Evolutionary conservation across 2,329 filamentous ascomycete species (phyloP), one percentile per base, ranked within the genome.

Genomic region (Dactylella cylindrospora): DNA sequence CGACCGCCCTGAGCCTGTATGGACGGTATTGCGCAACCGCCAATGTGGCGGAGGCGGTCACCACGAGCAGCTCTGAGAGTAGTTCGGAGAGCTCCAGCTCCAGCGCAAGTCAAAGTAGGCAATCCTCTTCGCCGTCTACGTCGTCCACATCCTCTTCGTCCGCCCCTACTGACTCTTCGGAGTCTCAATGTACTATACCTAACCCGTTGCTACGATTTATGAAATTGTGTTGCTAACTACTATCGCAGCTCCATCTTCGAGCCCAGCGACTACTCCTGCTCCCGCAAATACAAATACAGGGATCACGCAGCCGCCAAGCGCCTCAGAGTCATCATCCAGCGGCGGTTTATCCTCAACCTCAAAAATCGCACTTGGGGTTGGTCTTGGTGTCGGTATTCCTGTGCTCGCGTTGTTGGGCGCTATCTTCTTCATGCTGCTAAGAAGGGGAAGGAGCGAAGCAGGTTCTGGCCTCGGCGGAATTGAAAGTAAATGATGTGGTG

Each of bases 11-110:
- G 41, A 54, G 54, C 12, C 33, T 69, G 3, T 70, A 70, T 38
- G 64, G 65, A 26, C 55, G 61, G 4, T 70, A 69, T 57, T 69
- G 68, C 39, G 41, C 53, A 9, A 69, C 68, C 3, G 69, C 67
- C 5, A 68, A 67, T 45, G 55, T 62, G 3, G 36, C 50, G 29
- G 43, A 17, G 15, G 17, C 35, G 13, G 28, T 10, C 13, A 17
- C 25, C 10, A 33, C 45, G 7, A 38, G 31, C 15, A 33, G 28
- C 13, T 20, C 45, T 15, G 4, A 3, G n/a, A 25, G 36, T 20
- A 28, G 8, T 7, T 17, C 28, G 20, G 25, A n/a, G 3, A 9
- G 13, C 3, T 22, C 28, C n/a, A 17, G 25, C 3, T n/a, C n/a
- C n/a, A n/a, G n/a, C 7, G 38, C 6, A 6, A 39, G 32, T n/a